phyloP scores from a whole-genome alignment of 2,329 filamentous ascomycete species.

The Albophoma yamanashiensis region DNA sequence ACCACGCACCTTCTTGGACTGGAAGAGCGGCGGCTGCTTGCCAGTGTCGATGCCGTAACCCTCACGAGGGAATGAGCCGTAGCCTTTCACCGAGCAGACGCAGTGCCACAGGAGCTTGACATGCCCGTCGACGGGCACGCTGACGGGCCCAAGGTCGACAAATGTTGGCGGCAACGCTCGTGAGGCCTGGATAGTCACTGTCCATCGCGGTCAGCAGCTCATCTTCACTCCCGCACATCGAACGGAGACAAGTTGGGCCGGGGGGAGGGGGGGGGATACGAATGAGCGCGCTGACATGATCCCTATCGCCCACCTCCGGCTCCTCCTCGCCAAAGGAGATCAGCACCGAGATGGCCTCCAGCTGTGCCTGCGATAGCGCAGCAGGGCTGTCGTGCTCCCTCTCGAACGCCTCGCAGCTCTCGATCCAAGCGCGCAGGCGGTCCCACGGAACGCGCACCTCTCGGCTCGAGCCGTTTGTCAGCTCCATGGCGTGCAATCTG shows the following conservation, averaged over 20 bases:
- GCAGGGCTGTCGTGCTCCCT: slow-evolving; percentile 17
- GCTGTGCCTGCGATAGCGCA: slow-evolving; percentile 25
- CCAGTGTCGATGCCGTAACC: slow-evolving; percentile 22
- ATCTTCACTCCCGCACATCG: background rate
- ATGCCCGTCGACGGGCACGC: slow-evolving; percentile 11
- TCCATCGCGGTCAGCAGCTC: background rate
- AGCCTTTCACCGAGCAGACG: slow-evolving; percentile 12
- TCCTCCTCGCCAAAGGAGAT: slow-evolving; percentile 17
- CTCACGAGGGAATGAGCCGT: slow-evolving; percentile 13
- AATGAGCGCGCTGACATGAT: slow-evolving; percentile 18
- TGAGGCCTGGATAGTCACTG: slow-evolving; percentile 9
- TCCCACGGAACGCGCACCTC: slow-evolving; percentile 16
- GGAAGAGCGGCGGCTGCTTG: slow-evolving; percentile 23
- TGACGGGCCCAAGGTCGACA: slow-evolving; percentile 6
- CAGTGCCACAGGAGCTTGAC: slow-evolving; percentile 13
- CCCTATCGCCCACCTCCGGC: slow-evolving; percentile 13
- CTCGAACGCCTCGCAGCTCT: slow-evolving; percentile 26
- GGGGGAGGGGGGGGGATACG: slow-evolving; percentile 9
- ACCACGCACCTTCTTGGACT: slow-evolving; percentile 31
- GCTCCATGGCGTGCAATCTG: background rate
- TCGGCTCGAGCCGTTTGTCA: background rate
- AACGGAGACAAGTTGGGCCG: background rate
- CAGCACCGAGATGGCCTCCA: slow-evolving; percentile 28
- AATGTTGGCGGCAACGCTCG: slow-evolving; percentile 5
- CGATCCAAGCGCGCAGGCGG: slow-evolving; percentile 28